Evolutionary conservation across 192 early-diverging fungal genomes (phyloP), one percentile per base, ranked within the genome.

Genomic region (Podila clonocystis): DNA sequence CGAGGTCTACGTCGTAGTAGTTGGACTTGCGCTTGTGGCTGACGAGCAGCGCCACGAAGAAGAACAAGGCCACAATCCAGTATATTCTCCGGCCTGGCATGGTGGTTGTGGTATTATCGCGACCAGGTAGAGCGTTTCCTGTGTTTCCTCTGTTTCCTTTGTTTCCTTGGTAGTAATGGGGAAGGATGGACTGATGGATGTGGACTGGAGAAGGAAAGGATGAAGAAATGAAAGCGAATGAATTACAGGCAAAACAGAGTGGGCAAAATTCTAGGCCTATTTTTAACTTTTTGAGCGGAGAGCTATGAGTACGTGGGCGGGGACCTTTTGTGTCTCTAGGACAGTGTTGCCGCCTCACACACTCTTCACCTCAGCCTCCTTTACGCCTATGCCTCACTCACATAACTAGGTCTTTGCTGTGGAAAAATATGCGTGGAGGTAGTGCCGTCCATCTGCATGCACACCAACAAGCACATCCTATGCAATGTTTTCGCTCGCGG

Each of bases 41-140:
- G 20, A 74, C 36, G 64, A 80, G 11, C 20, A 80, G 17, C 41
- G 64, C 38, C 64, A 73, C 58, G 77, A 80, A 63, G 52, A 73
- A 63, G 52, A 80, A n/a, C 33, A 67, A 24, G 38, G 58, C 77
- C n/a, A 50, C 62, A 26, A 73, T 22, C 50, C 29, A 50, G 57
- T 73, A 72, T n/a, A 60, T 58, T 57, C 62, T 84, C 55, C 58
- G 49, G 29, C 50, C 15, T 22, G 73, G 57, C 82, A 75, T 74
- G 50, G 20, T 64, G 26, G 34, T 58, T 33, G 26, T 4, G 2
- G 30, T 63, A n/a, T 50, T 28, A 17, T 49, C 4, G 36, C 1
- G 13, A 12, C 45, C 33, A 20, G 34, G 12, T 19, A 20, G 34
- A 9, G 12, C 2, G 63, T 67, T 6, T 58, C 45, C 24, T 31